Evolutionary conservation across 129 eudicot genomes (phyloP).

Genomic region (Flaveria robusta): DNA sequence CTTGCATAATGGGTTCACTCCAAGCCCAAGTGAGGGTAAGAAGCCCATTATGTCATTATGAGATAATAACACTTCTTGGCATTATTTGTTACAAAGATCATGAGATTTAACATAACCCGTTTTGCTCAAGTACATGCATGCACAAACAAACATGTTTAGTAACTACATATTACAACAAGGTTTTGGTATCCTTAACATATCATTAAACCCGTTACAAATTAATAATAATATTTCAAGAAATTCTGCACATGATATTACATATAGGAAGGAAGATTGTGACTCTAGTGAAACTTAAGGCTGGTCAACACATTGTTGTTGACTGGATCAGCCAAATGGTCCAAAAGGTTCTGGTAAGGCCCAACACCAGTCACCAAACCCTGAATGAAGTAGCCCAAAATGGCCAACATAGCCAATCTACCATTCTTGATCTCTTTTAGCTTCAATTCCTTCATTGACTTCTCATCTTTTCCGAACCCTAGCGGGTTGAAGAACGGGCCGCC

Average conservation of each 20-base stretch:
- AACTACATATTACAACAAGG: constrained; percentile 21
- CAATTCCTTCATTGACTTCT: constrained; percentile 87
- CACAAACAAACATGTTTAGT: constrained; percentile 4
- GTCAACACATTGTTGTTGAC: constrained; percentile 97
- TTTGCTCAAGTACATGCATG: no score
- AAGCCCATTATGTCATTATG: neutral
- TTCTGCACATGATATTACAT: constrained; percentile 55
- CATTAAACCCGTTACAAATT: constrained; percentile 32
- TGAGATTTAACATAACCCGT: no score
- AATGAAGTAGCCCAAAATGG: constrained; percentile 80
- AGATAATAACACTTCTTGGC: no score
- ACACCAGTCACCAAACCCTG: constrained; percentile 94
- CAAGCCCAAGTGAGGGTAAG: neutral
- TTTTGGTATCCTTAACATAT: constrained; percentile 26
- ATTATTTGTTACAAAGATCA: no score
- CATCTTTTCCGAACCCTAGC: constrained; percentile 88
- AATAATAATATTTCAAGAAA: constrained; percentile 35
- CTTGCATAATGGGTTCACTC: no score
- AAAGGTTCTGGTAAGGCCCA: constrained; percentile 90
- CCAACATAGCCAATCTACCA: constrained; percentile 99
- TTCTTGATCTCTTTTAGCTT: constrained; percentile 92
- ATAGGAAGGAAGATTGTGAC: constrained; percentile 5
- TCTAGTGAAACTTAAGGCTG: constrained; percentile 92
- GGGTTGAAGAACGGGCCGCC: constrained; percentile 99
- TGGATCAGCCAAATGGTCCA: constrained; percentile 98